Percentiles rank a stretch among this genome's conserved stretches.
phyloP scores from a whole-genome alignment of 805 yeast genomes.

The Candida tammaniensis region DNA sequence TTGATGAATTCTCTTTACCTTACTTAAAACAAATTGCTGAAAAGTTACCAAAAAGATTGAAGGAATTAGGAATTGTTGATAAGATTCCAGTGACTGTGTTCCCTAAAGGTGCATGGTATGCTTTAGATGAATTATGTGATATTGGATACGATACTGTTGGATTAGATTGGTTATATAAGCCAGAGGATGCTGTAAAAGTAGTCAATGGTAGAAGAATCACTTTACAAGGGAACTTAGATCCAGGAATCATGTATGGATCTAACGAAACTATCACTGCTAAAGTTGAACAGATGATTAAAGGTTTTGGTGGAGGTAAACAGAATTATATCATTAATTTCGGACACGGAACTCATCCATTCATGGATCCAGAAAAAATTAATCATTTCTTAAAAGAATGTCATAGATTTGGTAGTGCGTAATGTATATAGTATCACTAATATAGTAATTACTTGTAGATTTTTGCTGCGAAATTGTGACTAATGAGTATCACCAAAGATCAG shows the following conservation, averaged over 20 bases:
- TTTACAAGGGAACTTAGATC: conserved; percentile 94
- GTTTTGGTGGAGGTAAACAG: conserved; percentile 92
- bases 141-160: conserved; percentile 86
- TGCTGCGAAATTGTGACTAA: neutral
- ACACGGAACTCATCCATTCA: conserved; percentile 97
- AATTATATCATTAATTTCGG: conserved; percentile 93
- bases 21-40: conserved; percentile 74
- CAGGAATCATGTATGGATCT: conserved; percentile 91
- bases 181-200: conserved; percentile 76
- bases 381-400: conserved; percentile 88
- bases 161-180: conserved; percentile 87
- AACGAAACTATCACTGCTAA: conserved; percentile 75
- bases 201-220: conserved; percentile 71
- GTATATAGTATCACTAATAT: conserved; percentile 4
- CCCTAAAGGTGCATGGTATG: conserved; percentile 97
- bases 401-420: conserved; percentile 54
- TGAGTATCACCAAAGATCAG: conserved; percentile 2
- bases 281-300: conserved; percentile 83
- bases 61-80: conserved; percentile 68
- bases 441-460: neutral
- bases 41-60: conserved; percentile 64
- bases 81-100: conserved; percentile 84
- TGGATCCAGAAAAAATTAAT: conserved; percentile 87
- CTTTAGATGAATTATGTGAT: conserved; percentile 78
- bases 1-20: conserved; percentile 84